These are phyloP conservation scores for Xylaria digitata DNA, from an alignment of 2,329 filamentous ascomycete genomes.

Conservation along the genomic window DNA sequence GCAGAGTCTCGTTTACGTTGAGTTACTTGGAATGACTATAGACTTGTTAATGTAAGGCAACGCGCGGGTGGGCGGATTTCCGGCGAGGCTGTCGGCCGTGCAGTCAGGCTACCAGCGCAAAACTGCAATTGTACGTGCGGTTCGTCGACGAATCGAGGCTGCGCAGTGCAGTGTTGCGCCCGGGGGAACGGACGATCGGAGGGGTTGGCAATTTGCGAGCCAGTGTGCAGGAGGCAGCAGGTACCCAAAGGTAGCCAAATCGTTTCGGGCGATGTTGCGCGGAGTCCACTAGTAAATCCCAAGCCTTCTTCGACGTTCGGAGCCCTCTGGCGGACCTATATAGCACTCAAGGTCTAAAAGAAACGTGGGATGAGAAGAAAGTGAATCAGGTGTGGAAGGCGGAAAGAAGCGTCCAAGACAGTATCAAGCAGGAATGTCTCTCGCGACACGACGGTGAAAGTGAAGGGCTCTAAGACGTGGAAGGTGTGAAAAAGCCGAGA, in stretches of 20 bases:
- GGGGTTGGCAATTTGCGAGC: conserved; percentile 15
- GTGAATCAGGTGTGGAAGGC: conserved; percentile 46
- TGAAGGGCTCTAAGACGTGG: conserved; percentile 37
- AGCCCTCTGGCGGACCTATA: conserved; percentile 43
- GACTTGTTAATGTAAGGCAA: conserved; percentile 25
- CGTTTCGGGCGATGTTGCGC: conserved; percentile 34
- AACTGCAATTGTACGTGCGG: conserved; percentile 25
- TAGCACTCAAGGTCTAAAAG: conserved; percentile 41
- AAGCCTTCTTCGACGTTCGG: conserved; percentile 45
- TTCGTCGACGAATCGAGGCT: conserved; percentile 32
- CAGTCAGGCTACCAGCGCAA: conserved; percentile 40
- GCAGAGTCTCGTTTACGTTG: not conserved
- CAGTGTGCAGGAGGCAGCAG: conserved; percentile 31
- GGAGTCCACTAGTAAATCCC: conserved; percentile 44
- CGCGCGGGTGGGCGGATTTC: conserved; percentile 37
- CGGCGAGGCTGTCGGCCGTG: conserved; percentile 41
- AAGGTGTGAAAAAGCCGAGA: conserved; percentile 37
- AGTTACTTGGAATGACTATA: not conserved
- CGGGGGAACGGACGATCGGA: conserved; percentile 24
- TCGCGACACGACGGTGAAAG: conserved; percentile 40
- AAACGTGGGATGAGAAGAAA: conserved; percentile 37
- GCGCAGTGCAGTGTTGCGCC: conserved; percentile 23
- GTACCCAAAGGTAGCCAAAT: conserved; percentile 19
- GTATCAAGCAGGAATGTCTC: conserved; percentile 42
- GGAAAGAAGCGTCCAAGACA: conserved; percentile 48